These are phyloP conservation scores for Nowakowskiella sp. DNA, from an alignment of 192 early-diverging fungal genomes.

Conservation along the genomic window DNA sequence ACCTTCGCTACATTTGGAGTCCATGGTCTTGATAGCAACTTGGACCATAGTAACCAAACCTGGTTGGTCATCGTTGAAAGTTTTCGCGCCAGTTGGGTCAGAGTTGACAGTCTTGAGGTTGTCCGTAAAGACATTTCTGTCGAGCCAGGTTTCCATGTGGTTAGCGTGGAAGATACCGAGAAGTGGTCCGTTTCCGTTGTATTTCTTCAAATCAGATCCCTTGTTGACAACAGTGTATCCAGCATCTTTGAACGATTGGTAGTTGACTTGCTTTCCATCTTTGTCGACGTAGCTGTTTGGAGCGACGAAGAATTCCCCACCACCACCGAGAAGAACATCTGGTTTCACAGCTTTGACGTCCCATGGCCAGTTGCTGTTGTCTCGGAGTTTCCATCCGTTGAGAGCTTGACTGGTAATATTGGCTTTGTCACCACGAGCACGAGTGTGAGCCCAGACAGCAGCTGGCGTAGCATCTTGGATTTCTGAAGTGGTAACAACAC, in stretches of 20 bases:
- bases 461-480: constrained; percentile 59
- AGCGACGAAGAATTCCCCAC: constrained; percentile 48
- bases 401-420: constrained; percentile 52
- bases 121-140: constrained; percentile 46
- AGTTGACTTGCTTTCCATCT: constrained; percentile 47
- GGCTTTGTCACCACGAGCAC: constrained; percentile 40
- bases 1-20: constrained; percentile 51
- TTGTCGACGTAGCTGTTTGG: constrained; percentile 29
- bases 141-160: constrained; percentile 60
- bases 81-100: constrained; percentile 34
- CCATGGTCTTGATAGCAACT: constrained; percentile 51
- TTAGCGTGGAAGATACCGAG: constrained; percentile 52
- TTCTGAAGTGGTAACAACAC: constrained; percentile 56
- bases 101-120: constrained; percentile 34
- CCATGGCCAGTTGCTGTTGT: constrained; percentile 13
- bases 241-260: constrained; percentile 34
- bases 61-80: constrained; percentile 46
- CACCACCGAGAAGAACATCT: constrained; percentile 58
- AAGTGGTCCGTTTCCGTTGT: constrained; percentile 43
- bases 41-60: constrained; percentile 49
- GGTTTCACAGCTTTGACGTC: constrained; percentile 36
- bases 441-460: constrained; percentile 53
- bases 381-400: constrained; percentile 26
- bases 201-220: constrained; percentile 32
- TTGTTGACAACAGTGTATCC: constrained; percentile 51